phyloP scores from a whole-genome alignment of 495 filamentous ascomycete genomes.

The Neurospora sp. region DNA sequence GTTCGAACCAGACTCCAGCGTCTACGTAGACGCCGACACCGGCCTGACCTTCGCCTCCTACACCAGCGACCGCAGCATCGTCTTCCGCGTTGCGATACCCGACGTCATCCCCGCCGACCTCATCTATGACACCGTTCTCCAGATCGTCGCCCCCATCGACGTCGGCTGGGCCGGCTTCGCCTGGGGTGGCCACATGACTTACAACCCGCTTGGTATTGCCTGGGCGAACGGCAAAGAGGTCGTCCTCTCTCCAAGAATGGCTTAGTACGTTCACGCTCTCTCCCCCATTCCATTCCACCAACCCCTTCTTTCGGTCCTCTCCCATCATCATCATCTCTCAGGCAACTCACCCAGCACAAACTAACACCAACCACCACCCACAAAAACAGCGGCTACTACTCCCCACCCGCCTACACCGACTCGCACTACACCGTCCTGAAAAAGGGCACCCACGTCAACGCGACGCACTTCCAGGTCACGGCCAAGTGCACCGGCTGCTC shows the following conservation, averaged over 20 bases:
- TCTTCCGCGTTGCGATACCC: constrained; percentile 32
- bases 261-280: constrained; percentile 24
- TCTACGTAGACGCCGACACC: constrained; percentile 27
- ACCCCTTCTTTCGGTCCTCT: too few species aligned
- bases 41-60: constrained; percentile 32
- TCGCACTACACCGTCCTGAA: constrained; percentile 30
- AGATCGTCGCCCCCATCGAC: constrained; percentile 26
- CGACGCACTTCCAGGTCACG: constrained; percentile 36
- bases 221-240: constrained; percentile 33
- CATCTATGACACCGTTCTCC: constrained; percentile 32
- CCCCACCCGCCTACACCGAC: constrained; percentile 22
- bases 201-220: constrained; percentile 34
- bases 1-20: constrained; percentile 24
- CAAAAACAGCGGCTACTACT: constrained; percentile 32
- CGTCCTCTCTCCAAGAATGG: constrained; percentile 29
- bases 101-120: constrained; percentile 19
- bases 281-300: too few species aligned
- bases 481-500: constrained; percentile 34
- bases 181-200: constrained; percentile 38
- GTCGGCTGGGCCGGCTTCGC: constrained; percentile 37
- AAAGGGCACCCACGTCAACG: constrained; percentile 33
- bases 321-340: not conserved
- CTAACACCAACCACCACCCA: not conserved
- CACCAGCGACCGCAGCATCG: constrained; percentile 25
- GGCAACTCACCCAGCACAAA: not conserved